phyloP scores from a whole-genome alignment of 2,329 filamentous ascomycete genomes.

The Calonectria montana region DNA sequence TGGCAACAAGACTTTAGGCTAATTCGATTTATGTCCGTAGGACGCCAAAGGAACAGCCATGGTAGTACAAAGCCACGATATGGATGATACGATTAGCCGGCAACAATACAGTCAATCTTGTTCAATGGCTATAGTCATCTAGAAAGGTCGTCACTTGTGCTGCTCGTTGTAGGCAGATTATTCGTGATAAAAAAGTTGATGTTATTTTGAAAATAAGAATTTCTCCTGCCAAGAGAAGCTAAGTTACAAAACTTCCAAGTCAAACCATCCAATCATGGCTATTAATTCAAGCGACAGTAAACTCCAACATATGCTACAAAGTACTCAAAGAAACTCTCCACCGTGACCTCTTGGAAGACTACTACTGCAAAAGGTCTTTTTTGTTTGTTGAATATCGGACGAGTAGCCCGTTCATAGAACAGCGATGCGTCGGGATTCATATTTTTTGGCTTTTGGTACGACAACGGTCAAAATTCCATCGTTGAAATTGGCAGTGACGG shows the following conservation, averaged over 20 bases:
- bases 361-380: background rate
- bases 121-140: no score
- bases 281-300: conserved; percentile 22
- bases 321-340: background rate
- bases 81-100: no score
- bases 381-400: background rate
- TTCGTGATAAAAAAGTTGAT: background rate
- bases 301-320: conserved; percentile 29
- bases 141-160: no score
- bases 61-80: no score
- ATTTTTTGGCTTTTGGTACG: conserved; percentile 76
- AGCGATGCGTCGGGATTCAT: conserved; percentile 64
- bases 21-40: background rate
- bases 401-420: conserved; percentile 55
- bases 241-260: background rate
- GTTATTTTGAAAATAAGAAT: background rate
- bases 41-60: no score
- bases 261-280: conserved; percentile 9
- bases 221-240: background rate
- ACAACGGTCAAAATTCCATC: conserved; percentile 73
- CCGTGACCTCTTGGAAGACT: background rate
- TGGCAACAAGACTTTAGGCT: background rate
- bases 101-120: no score
- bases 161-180: no score
- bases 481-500: conserved; percentile 70